These are phyloP conservation scores for Citrus maxima DNA, from an alignment of 345 rosid species.

Conservation along the genomic window DNA sequence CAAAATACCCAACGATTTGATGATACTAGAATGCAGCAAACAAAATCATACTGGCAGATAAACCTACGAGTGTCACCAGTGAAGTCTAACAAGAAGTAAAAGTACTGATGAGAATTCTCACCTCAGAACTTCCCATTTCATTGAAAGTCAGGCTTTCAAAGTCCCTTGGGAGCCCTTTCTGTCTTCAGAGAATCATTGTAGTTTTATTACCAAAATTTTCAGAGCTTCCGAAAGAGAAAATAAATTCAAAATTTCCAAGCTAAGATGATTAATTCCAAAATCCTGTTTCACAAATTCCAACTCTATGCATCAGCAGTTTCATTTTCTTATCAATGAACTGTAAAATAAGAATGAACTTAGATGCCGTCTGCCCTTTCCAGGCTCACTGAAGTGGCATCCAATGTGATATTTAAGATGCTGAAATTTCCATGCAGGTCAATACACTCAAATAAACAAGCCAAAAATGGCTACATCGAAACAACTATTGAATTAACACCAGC, in stretches of 20 bases:
- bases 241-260: neutral
- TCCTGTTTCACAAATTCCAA: neutral
- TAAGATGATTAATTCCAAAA: neutral
- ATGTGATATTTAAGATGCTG: neutral
- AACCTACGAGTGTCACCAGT: neutral
- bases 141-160: neutral
- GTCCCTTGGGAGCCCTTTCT: neutral
- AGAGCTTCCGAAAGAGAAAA: neutral
- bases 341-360: neutral
- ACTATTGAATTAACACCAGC: neutral
- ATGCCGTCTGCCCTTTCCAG: neutral
- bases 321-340: neutral
- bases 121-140: neutral
- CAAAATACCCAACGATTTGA: neutral
- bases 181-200: neutral
- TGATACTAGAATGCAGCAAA: neutral
- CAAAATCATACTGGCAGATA: neutral
- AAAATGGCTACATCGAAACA: neutral
- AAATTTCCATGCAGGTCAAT: neutral
- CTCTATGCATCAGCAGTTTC: neutral
- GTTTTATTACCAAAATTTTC: neutral
- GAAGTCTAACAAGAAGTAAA: neutral
- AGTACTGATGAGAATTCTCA: neutral
- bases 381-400: neutral
- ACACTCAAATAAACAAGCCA: neutral